Base-by-base conservation (phyloP, 306 rosid species). In the Prunus mongolica region DNA sequence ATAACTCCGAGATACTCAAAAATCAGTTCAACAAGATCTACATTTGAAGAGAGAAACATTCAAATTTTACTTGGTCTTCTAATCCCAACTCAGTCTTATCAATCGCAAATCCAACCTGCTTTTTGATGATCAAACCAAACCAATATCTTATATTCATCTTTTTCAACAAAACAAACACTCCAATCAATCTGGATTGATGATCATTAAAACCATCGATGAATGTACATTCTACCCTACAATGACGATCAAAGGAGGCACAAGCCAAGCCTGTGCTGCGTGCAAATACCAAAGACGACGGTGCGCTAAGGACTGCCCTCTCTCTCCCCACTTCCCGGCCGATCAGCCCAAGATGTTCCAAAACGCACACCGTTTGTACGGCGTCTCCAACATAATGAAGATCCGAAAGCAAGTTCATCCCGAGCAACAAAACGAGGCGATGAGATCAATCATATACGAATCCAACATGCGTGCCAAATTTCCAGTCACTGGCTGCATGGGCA, bases 221-320 rank as follows among this genome's bases (percentile, higher is more conserved):
- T 71, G 67, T 49, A 1, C 65, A 12, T 47, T 14, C 58, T 46
- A 38, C 9, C 44, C 57, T 13, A 47, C 49, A 15, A 86, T 85
- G 89, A 75, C 89, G 14, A 76, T 80, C 5, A 80, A 88, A 62
- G 92, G 90, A 38, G 89, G 93, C 74, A 38, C 88, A 63, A 86
- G 82, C 74, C 87, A 85, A 66, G 92, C 96, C 12, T 91, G 96
- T 56, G 96, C 96, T 0, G 87, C 89, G 0, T 91, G 96, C 87
- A 91, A 89, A 45, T 84, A 80, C 75, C 96, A 91, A 67, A 71
- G 93, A 18, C 60, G 89, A 47, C 84, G 71, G 34, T 89, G 93
- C 55, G 66, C 82, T 0, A 75, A 81, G 3, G 90, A 87, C 0
- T 91, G 96, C 52, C 45, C 72, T n/a, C 65, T 91, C 0, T 79